A percentile compares a stretch with the other conserved stretches of the same genome.
Conservation (phyloP, 140 eudicot genomes). For the Stevia rebaudiana region DNA sequence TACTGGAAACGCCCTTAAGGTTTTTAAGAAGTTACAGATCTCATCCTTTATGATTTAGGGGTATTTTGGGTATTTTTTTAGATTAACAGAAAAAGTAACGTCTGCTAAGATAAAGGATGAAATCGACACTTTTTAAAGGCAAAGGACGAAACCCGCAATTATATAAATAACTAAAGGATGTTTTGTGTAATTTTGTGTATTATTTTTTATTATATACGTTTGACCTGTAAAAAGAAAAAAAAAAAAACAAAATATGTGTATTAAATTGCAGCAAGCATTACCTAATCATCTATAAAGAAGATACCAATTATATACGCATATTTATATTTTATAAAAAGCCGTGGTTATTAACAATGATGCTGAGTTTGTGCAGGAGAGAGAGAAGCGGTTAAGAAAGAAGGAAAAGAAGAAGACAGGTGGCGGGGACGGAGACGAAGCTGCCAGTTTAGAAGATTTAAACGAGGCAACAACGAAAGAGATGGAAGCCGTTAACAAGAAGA, state of each 20-base stretch:
- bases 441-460: slow-evolving; percentile 22
- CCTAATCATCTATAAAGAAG: not conserved
- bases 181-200: no score
- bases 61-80: no score
- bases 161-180: no score
- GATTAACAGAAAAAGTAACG: no score
- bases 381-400: slow-evolving; percentile 75
- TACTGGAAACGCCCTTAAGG: no score
- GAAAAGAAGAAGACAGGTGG: slow-evolving; percentile 50
- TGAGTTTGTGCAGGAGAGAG: slow-evolving; percentile 58
- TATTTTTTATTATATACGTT: not conserved
- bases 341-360: not conserved
- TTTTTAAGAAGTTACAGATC: no score
- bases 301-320: not conserved
- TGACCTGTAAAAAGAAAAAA: not conserved
- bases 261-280: not conserved
- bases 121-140: no score
- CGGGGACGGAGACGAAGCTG: slow-evolving; percentile 30
- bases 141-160: no score
- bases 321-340: not conserved
- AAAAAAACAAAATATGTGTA: no score
- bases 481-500: slow-evolving; percentile 28
- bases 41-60: no score
- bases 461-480: slow-evolving; percentile 35
- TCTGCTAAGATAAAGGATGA: no score